A percentile compares a stretch with the other conserved stretches of the same genome.
phyloP scores from a whole-genome alignment of 495 filamentous ascomycete species.

The Trichoderma parareesei region DNA sequence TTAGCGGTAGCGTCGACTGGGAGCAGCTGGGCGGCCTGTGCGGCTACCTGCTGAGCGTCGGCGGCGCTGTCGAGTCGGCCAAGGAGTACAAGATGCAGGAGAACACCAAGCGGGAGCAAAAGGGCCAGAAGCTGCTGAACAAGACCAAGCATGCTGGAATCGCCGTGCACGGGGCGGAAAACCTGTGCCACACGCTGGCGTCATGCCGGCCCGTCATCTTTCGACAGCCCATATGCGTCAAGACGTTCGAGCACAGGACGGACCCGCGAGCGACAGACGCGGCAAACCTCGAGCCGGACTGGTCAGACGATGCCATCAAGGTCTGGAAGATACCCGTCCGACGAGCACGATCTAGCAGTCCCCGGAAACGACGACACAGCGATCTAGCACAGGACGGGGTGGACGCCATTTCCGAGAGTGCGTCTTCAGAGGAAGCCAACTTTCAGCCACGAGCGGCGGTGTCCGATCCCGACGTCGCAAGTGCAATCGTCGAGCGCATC shows the following conservation, averaged over 20 bases:
- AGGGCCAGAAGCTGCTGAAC: constrained; percentile 8
- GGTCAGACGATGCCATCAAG: constrained; percentile 62
- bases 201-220: constrained; percentile 86
- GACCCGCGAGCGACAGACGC: constrained; percentile 23
- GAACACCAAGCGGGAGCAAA: constrained; percentile 15
- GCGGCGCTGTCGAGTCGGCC: constrained; percentile 46
- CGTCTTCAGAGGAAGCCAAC: constrained; percentile 12
- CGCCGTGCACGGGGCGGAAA: constrained; percentile 68
- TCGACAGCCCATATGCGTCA: constrained; percentile 66
- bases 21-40: constrained; percentile 68
- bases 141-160: constrained; percentile 31
- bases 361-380: constrained; percentile 55
- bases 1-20: constrained; percentile 74
- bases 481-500: constrained; percentile 53
- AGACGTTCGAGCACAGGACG: constrained; percentile 52
- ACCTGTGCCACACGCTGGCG: constrained; percentile 70
- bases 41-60: constrained; percentile 74
- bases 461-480: constrained; percentile 36
- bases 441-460: background rate
- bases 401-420: background rate
- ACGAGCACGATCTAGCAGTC: constrained; percentile 18
- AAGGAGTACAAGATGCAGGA: constrained; percentile 24
- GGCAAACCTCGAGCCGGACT: constrained; percentile 47
- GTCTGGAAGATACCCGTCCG: constrained; percentile 71
- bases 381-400: constrained; percentile 37